Base-by-base conservation (phyloP, 768 basidiomycete species). In the Lepiota subincarnata region DNA sequence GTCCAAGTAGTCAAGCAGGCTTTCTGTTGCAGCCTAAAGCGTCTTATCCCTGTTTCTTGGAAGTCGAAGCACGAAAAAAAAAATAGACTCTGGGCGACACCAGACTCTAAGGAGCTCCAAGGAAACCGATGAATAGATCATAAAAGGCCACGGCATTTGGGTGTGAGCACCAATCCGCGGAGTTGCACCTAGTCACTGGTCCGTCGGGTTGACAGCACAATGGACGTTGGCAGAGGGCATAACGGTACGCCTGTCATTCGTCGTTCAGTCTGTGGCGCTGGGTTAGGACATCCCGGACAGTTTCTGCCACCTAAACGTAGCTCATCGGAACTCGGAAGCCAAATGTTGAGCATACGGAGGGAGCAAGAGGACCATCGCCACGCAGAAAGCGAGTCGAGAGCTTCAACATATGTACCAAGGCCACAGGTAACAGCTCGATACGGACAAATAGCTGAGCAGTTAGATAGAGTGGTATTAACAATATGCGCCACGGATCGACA, bases 301-400 rank as follows among this genome's bases (percentile, higher is more conserved):
- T 54, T 54, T 54, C 53, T 54, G 53, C 46, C 45, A 54, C 39
- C 40, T 39, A 53, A 47, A 16, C 35, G 52, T 53, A 46, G 44
- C 53, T 54, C 45, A 48, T 41, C 39, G 28, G 46, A 41, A 31
- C 16, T 54, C 46, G 24, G 46, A 48, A 48, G 39, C 38, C 53
- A 47, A 48, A 48, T 11, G 16, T 11, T 46, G 52, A 53, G 52
- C 16, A 45, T 40, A 22, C 34, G 38, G n/a, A 10, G 5, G n/a
- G 45, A 12, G 35, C 31, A 35, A 40, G 53, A 16, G 18, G 24
- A 37, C 10, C 24, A 45, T 16, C 18, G 22, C 44, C 45, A 14
- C 2, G 19, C n/a, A 22, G 12, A 38, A 41, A 14, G 14, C 31
- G 2, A 31, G 38, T 14, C 0, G n/a, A 47, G 28, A 40, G 28